Base-by-base conservation (phyloP, 352 stramenopile genomes). In the Thraustochytrium sp. region DNA sequence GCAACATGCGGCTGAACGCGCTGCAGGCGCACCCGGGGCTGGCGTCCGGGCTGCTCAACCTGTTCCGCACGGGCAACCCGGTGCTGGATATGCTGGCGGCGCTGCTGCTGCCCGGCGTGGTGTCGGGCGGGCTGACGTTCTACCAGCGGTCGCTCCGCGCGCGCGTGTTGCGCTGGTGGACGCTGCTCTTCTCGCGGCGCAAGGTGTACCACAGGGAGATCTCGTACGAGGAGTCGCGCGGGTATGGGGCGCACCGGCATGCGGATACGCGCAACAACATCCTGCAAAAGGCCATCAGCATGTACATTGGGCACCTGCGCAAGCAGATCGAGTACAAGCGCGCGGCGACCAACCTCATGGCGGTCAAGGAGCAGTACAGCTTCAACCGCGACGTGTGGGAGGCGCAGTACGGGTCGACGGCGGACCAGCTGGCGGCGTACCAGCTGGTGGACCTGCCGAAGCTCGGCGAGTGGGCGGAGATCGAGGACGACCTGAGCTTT, bases 261-360 rank as follows among this genome's bases (percentile, higher is more conserved):
- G 53, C 21, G 0, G 68, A 53, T 23, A 34, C 34, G 48, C 37
- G 84, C 9, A 89, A 89, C 78, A 87, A 88, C 55, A 88, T 89
- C 51, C 73, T 89, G 34, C 86, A 89, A 42, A 89, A 89, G 65
- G 86, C 86, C n/a, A 75, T 89, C n/a, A 72, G 82, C 21, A 42
- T 88, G 36, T 88, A 89, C 55, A 64, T 89, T n/a, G 84, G 84
- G 23, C 49, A 88, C 62, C 62, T 86, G 48, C 37, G n/a, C 11
- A 29, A 42, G 48, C 37, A 53, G 37, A 54, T 84, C 42, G 29
- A 85, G 76, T 83, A 85, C n/a, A 31, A 51, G 29, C 36, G 59
- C 11, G 74, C 61, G 11, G 23, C 38, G 38, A 51, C 61, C 9
- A 74, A 34, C 34, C 80, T 85, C 21, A 75, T 82, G 65, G 80